Evolutionary conservation across 805 yeast species (phyloP), one percentile per base, ranked within the genome.

Genomic region (Candida manassasensis): DNA sequence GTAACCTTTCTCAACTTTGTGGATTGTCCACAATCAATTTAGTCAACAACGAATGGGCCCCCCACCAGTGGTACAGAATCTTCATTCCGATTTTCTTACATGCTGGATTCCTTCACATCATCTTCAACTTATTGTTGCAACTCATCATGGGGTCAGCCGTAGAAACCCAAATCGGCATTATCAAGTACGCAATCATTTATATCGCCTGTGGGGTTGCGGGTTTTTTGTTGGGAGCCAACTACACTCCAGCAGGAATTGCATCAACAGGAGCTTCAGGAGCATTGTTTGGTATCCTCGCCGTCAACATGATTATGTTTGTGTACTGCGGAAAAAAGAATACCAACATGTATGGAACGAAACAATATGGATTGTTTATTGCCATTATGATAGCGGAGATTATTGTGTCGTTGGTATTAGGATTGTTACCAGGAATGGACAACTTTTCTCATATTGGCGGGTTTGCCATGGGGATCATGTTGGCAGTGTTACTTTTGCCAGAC

Each of bases 391-490:
- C 60, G 7, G 87, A 82, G 50, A 68, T 82, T 24, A 47, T 80
- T 9, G 63, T 80, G 4, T 68, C 79, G 25, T 66, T 82, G 30
- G 81, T 72, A 5, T 57, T 82, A 13, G 89, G 89, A 0, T 59
- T 82, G 13, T 57, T 82, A 11, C 89, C 89, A 0, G 89, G 89
- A 0, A 51, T 82, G 36, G 89, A 82, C 53, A 82, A 82, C 51
- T 82, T 82, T 49, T 70, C 83, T 28, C 88, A 82, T 53, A 73
- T 82, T 45, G 89, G 89, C 8, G 89, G 89, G 4, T 79, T 81
- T 57, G 71, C 77, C 16, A 59, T 76, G 57, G 89, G 89, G 0
- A 25, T 77, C 0, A 50, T 75, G 18, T 44, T 67, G 21, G 75
- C 81, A 1, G 47, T 77, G 0, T 57, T 70, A 1, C 42, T 80